Evolutionary conservation across 345 rosid genomes (phyloP).

Genomic region (Limnanthes douglasii): DNA sequence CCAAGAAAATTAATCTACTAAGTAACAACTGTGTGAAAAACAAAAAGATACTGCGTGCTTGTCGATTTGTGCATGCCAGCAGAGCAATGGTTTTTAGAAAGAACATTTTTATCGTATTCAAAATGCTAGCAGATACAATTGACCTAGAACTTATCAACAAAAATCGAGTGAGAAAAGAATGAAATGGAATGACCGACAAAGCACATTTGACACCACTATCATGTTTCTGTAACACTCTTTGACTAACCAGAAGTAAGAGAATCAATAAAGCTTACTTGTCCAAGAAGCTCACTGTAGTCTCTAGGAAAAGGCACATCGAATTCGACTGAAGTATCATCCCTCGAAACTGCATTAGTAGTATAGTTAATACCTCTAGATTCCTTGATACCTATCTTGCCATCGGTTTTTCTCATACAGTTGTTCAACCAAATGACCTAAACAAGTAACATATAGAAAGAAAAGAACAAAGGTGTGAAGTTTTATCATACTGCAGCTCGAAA

Average conservation of each 20-base stretch:
- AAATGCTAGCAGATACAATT: background rate
- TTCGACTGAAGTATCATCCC: constrained; percentile 20
- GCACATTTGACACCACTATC: no score
- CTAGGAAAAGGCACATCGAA: constrained; percentile 47
- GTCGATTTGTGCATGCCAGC: background rate
- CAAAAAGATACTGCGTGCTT: background rate
- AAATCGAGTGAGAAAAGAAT: background rate
- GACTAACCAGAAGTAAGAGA: no score
- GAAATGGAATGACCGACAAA: background rate
- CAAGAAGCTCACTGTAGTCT: constrained; percentile 54
- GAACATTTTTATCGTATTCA: no score
- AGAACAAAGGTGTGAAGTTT: no score
- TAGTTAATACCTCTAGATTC: constrained; percentile 9
- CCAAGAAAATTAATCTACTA: background rate
- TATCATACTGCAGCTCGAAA: no score
- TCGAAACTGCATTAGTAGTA: constrained; percentile 15
- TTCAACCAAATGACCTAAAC: no score
- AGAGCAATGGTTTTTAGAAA: background rate
- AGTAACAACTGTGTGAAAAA: background rate
- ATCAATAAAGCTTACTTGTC: constrained; percentile 48
- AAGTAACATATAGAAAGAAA: no score
- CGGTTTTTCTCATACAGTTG: no score
- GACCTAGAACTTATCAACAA: background rate
- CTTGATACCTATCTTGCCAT: constrained; percentile 1
- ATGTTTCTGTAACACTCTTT: no score